Evolutionary conservation across 495 filamentous ascomycete species (phyloP), one percentile per base, ranked within the genome.

Genomic region (Jackrogersella minutella): DNA sequence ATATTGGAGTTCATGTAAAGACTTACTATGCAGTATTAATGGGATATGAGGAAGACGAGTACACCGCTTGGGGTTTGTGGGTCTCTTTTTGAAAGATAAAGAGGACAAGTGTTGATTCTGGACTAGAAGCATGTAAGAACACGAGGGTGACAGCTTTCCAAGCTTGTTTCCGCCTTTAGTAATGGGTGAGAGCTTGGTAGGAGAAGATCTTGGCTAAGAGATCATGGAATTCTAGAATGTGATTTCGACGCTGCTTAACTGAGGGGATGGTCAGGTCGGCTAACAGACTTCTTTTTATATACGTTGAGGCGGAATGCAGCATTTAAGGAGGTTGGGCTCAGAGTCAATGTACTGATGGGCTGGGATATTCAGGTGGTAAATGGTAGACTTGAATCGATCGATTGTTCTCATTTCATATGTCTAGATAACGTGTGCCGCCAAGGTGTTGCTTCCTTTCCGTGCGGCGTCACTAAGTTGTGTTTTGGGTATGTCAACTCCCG

Each of bases 331-430:
- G 5, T 10, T 19, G 8, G 39, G 21, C 13, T 17, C 8, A 6
- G 11, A 39, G 3, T 14, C 2, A 16, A 39, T 39, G 36, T 16
- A 3, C 3, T 16, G 22, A 28, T 8, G 22, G 6, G 13, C 22
- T n/a, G 26, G 22, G 26, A n/a, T n/a, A n/a, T n/a, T n/a, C n/a
- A n/a, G 6, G 28, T 22, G 10, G 44, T 19, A 28, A 53, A 40
- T 40, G 43, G 17, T 39, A 57, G 47, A 14, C n/a, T 62, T 14
- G 17, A 46, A 49, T 51, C 37, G 36, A 60, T 41, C 51, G 41
- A 51, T 46, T 53, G 43, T 10, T 52, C 13, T 55, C 24, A 59
- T 61, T 75, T 73, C 1, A 70, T 68, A 46, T 72, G 43, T 37
- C 60, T 69, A 52, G 26, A 58, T 66, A 65, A 52, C 17, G 14